phyloP scores from a whole-genome alignment of 768 basidiomycete species.

The Lactifluus hygrophoroides region DNA sequence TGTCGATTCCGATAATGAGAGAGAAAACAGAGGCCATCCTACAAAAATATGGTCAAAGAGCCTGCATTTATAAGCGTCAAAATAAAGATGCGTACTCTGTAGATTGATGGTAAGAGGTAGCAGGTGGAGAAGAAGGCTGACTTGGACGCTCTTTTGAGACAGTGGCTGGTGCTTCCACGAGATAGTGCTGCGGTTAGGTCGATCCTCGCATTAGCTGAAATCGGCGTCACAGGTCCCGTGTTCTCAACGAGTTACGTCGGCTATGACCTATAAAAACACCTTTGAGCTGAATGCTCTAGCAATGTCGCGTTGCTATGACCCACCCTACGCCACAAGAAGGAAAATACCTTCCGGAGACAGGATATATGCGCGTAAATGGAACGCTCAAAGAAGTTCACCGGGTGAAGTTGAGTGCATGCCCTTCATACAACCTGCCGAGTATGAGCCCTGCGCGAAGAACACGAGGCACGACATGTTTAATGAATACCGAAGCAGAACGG shows the following conservation, averaged over 20 bases:
- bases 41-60: background rate
- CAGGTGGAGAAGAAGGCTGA: background rate
- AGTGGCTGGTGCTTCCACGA: background rate
- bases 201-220: background rate
- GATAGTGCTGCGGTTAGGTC: background rate
- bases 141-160: constrained; percentile 9
- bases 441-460: constrained; percentile 13
- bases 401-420: background rate
- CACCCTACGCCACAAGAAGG: constrained; percentile 8
- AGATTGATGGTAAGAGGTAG: background rate
- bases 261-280: background rate
- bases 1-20: constrained; percentile 60
- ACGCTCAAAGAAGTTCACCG: background rate
- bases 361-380: background rate
- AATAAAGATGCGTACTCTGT: background rate
- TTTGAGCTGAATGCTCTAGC: background rate
- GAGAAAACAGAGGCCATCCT: constrained; percentile 48
- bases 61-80: background rate
- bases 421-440: background rate
- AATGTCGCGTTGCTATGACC: background rate
- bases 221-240: constrained; percentile 9
- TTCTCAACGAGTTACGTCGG: constrained; percentile 7
- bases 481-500: background rate
- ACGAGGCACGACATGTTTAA: constrained; percentile 7
- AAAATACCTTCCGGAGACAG: constrained; percentile 1